Base-by-base conservation (phyloP, 1,284 basidiomycete genomes). In the Puccinia triticina region DNA sequence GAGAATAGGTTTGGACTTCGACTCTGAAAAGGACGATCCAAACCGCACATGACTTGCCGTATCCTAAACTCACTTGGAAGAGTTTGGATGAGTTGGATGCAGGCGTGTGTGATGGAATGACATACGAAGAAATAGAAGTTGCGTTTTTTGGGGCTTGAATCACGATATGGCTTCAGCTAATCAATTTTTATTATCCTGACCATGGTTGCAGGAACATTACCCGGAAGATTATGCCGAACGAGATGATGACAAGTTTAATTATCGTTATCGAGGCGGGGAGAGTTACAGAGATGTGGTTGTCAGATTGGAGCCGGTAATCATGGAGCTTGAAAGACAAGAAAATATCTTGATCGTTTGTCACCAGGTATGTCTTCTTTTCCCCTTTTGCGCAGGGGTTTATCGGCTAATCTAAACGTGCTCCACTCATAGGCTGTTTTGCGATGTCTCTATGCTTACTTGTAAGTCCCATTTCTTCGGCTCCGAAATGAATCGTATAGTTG, bases 241-340 rank as follows among this genome's bases (percentile, higher is more conserved):
- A 37, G 97, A 99, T 86, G 95, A 99, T 74, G 97, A 99, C 89
- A 99, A 99, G 88, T 99, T 98, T 88, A 99, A 99, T 88, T 99
- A 99, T 87, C 92, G 97, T 34, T 82, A 82, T 34, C 59, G 88
- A 87, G 92, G 91, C 26, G 96, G 97, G 77, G 97, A 98, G 87
- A 96, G 94, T 5, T 98, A 98, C 87, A 91, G 95, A 34, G 95
- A 98, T 86, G 88, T 88, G 10, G 95, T 98, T n/a, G 92, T 95
- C 8, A 91, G 96, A 43, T 89, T 99, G 37, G 97, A 99, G 87
- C 97, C 97, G 18, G 93, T 98, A 77, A 98, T 99, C 85, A 98
- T 99, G 94, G 97, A 99, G 88, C 90, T 99, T 26, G 97, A 99
- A 87, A 89, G 97, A 77, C 96, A 98, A 87, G 93, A 96, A 87